Evolutionary conservation across 2,329 filamentous ascomycete genomes (phyloP), one percentile per base, ranked within the genome.

Genomic region (Westerdykella aurantiaca): DNA sequence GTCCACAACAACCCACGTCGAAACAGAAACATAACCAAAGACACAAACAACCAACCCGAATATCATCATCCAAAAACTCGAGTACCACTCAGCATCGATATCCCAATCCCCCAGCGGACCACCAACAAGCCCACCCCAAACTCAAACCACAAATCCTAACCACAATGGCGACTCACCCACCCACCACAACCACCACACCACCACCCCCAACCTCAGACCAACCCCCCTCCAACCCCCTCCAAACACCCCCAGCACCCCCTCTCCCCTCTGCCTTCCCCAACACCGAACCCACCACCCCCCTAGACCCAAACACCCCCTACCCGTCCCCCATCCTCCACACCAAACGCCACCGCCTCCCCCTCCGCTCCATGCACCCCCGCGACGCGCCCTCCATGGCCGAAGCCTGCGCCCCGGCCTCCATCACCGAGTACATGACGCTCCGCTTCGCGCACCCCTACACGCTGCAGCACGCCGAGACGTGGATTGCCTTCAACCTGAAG

Each of bases 381-480:
- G 68, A 71, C 47, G 57, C 55, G 1, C 25, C 48, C 11, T 55
- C 55, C 16, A 47, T 57, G 44, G 35, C 56, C 6, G 48, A 41
- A 29, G 45, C 61, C 41, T 62, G 47, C 41, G 60, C 64, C 50
- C 64, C 64, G 41, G 48, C 53, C 3, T 55, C 51, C 4, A 52
- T 72, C 17, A 54, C 61, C 43, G 50, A 58, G 25, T 64, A 64
- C 50, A 64, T 72, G 59, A 55, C 61, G 22, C 54, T 67, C 43
- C 48, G 55, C 25, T 72, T 72, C 51, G 61, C 68, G 1, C 45
- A 57, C 31, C 68, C 69, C 6, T 71, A 72, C 49, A 70, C 66
- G 4, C 47, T 65, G 34, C 40, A 50, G 0, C 46, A 53, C 34
- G 65, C 65, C 13, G 17, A 53, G 9, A 44, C 4, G 6, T 72